phyloP scores from a whole-genome alignment of 345 rosid species.

The Boechera retrofracta region DNA sequence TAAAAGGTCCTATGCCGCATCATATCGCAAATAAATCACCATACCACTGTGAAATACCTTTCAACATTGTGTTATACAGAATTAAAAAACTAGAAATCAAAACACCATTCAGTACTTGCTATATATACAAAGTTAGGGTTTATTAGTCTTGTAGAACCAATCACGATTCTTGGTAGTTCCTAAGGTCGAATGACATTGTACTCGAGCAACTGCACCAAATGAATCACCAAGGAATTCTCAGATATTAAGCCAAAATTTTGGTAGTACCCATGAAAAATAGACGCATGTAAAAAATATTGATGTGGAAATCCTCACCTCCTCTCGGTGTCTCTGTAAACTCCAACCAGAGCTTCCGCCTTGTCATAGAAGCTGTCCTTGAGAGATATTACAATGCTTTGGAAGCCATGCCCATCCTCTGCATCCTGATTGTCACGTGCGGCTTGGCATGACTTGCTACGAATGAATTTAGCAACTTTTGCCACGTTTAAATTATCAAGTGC shows the following conservation, averaged over 20 bases:
- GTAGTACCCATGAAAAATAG: not conserved
- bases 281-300: not conserved
- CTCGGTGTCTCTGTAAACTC: slow-evolving; percentile 90
- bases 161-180: slow-evolving; percentile 65
- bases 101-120: slow-evolving; percentile 37
- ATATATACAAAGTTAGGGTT: slow-evolving; percentile 33
- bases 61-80: not conserved
- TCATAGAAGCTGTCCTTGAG: slow-evolving; percentile 97
- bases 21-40: slow-evolving; percentile 22
- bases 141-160: slow-evolving; percentile 5
- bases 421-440: slow-evolving; percentile 61
- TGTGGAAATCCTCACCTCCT: slow-evolving; percentile 53
- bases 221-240: slow-evolving; percentile 23
- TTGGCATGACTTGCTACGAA: slow-evolving; percentile 86
- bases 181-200: slow-evolving; percentile 88
- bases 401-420: slow-evolving; percentile 71
- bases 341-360: slow-evolving; percentile 95
- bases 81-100: slow-evolving; percentile 13
- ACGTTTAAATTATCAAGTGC: slow-evolving; percentile 95
- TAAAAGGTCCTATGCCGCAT: slow-evolving; percentile 22
- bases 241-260: not conserved
- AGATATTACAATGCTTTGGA: slow-evolving; percentile 97
- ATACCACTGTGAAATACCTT: slow-evolving; percentile 6
- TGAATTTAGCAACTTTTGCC: slow-evolving; percentile 92
- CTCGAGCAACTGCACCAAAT: slow-evolving; percentile 80